These are phyloP conservation scores for Lolium perenne DNA, from an alignment of 176 grass and related monocot species.

Conservation along the genomic window DNA sequence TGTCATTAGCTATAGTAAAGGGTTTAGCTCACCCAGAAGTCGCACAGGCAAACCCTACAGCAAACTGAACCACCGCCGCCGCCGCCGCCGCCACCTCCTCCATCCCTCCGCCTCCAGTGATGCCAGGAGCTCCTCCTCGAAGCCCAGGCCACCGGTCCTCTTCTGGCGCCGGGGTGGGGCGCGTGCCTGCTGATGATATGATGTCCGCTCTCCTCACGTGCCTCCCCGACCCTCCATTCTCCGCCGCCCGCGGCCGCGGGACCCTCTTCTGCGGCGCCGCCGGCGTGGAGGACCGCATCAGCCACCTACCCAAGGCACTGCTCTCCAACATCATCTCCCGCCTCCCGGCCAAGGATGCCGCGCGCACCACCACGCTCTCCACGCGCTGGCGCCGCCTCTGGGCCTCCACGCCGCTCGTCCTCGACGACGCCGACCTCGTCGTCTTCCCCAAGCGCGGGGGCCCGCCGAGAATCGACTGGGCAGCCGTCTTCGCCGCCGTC, in stretches of 20 bases:
- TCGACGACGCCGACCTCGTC: constrained; percentile 28
- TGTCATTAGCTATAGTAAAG: neutral
- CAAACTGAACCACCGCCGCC: neutral
- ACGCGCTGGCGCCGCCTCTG: constrained; percentile 37
- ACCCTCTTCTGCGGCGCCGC: neutral
- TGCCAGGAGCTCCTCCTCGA: neutral
- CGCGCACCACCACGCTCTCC: constrained; percentile 29
- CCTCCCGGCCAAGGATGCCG: constrained; percentile 19
- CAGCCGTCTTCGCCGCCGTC: constrained; percentile 7
- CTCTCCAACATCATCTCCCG: constrained; percentile 24
- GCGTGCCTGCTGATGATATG: neutral
- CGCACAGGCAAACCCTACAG: neutral
- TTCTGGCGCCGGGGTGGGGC: neutral
- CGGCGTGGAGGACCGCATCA: neutral
- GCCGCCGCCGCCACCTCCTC: neutral
- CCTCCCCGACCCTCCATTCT: constrained; percentile 22
- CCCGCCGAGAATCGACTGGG: neutral
- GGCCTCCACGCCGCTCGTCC: constrained; percentile 29
- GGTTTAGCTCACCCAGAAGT: neutral
- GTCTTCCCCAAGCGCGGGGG: neutral
- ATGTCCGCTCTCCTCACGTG: neutral
- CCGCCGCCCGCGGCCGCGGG: neutral
- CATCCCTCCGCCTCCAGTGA: neutral
- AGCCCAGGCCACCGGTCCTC: neutral
- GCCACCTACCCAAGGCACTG: neutral